Percentiles rank a stretch among this genome's conserved stretches.
Evolutionary conservation across 1,139 yeast species (phyloP).

Genomic region (Suhomyces bokatorum): DNA sequence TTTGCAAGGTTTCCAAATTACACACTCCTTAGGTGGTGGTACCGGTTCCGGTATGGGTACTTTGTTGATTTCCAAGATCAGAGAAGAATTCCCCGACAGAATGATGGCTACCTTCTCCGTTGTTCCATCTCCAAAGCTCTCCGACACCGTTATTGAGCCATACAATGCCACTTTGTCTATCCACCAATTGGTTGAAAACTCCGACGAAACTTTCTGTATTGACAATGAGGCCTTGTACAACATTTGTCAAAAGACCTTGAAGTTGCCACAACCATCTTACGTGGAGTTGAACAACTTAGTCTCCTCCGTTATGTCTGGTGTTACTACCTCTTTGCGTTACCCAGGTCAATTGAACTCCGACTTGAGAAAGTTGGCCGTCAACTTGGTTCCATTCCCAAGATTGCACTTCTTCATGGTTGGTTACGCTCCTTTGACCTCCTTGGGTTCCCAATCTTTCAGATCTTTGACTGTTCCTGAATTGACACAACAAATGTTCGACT

Average conservation of each 20-base stretch:
- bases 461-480: slow-evolving; percentile 85
- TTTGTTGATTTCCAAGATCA: slow-evolving; percentile 29
- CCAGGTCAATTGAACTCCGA: slow-evolving; percentile 95
- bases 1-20: slow-evolving; percentile 89
- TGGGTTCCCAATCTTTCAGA: slow-evolving; percentile 78
- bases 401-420: slow-evolving; percentile 95
- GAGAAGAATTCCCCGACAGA: slow-evolving; percentile 61
- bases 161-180: slow-evolving; percentile 91
- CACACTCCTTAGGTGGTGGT: slow-evolving; percentile 96
- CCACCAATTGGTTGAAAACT: slow-evolving; percentile 85
- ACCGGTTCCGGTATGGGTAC: slow-evolving; percentile 91
- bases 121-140: slow-evolving; percentile 86
- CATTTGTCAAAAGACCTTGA: slow-evolving; percentile 83
- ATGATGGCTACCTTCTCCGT: slow-evolving; percentile 96
- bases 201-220: slow-evolving; percentile 92
- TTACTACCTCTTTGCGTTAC: slow-evolving; percentile 83
- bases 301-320: slow-evolving; percentile 91
- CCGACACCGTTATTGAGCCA: slow-evolving; percentile 93
- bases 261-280: slow-evolving; percentile 76
- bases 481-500: slow-evolving; percentile 90
- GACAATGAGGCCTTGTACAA: slow-evolving; percentile 92
- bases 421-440: slow-evolving; percentile 84
- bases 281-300: slow-evolving; percentile 77
- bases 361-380: slow-evolving; percentile 86
- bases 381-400: slow-evolving; percentile 92